Percentiles rank a stretch among this genome's conserved stretches.
These are phyloP conservation scores for Nitzschia sp. DNA, from an alignment of 108 stramenopile species.

Conservation along the genomic window DNA sequence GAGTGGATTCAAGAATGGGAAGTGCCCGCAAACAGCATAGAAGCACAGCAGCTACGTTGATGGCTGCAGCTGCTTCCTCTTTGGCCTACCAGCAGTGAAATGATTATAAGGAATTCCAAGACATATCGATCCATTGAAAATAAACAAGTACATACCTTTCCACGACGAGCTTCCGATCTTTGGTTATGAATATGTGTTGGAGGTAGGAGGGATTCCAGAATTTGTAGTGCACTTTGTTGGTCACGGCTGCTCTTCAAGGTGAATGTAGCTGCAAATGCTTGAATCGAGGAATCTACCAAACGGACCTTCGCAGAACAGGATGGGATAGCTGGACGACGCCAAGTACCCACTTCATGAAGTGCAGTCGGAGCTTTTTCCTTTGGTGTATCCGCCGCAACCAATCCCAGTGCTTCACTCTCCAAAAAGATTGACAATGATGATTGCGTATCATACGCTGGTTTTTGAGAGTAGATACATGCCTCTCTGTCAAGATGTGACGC, in stretches of 20 bases:
- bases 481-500: slow-evolving; percentile 72
- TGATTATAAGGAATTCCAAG: too few species aligned
- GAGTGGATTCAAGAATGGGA: slow-evolving; percentile 73
- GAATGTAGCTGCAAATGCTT: slow-evolving; percentile 85
- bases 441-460: neutral
- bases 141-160: slow-evolving; percentile 19
- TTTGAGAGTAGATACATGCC: slow-evolving; percentile 52
- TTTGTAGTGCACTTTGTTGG: slow-evolving; percentile 66
- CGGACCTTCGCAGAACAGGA: slow-evolving; percentile 70
- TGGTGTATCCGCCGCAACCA: slow-evolving; percentile 35
- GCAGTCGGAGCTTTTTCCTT: slow-evolving; percentile 58
- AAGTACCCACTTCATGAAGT: slow-evolving; percentile 82
- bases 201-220: slow-evolving; percentile 58
- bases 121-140: too few species aligned
- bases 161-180: slow-evolving; percentile 19
- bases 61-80: slow-evolving; percentile 57
- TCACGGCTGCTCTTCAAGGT: slow-evolving; percentile 75
- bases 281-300: slow-evolving; percentile 77
- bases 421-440: slow-evolving; percentile 11
- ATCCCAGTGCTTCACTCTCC: slow-evolving; percentile 60
- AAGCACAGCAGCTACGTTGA: slow-evolving; percentile 68
- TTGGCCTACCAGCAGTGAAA: slow-evolving; percentile 20
- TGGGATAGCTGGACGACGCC: slow-evolving; percentile 70
- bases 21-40: slow-evolving; percentile 75
- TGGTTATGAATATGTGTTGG: slow-evolving; percentile 15